These are phyloP conservation scores for Didymellaceae sp. DNA, from an alignment of 2,329 filamentous ascomycete species.

Conservation along the genomic window DNA sequence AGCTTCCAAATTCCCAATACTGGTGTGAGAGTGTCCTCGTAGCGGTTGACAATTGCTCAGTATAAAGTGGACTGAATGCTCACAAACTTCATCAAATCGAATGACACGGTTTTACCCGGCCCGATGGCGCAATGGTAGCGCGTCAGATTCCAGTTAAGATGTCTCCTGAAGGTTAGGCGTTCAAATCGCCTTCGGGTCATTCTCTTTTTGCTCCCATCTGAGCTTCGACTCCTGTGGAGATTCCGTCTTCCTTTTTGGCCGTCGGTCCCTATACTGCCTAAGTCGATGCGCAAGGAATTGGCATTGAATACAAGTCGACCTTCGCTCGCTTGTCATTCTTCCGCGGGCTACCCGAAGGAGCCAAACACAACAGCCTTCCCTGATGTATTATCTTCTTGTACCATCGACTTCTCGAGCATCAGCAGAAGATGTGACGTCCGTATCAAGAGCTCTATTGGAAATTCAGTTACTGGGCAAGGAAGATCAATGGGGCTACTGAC, in stretches of 20 bases:
- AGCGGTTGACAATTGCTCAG: rapidly evolving
- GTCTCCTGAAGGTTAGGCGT: slow-evolving; percentile 38
- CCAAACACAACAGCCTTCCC: slow-evolving; percentile 73
- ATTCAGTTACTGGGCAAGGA: not conserved
- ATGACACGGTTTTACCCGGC: slow-evolving; percentile 24
- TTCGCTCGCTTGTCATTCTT: slow-evolving; percentile 10
- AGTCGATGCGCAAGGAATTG: too few species aligned
- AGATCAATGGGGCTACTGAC: slow-evolving; percentile 53
- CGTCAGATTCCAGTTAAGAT: slow-evolving; percentile 40
- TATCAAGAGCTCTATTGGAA: slow-evolving; percentile 36
- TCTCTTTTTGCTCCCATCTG: slow-evolving; percentile 15
- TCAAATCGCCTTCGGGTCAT: slow-evolving; percentile 38
- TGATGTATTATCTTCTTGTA: slow-evolving; percentile 64
- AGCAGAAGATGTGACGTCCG: slow-evolving; percentile 41
- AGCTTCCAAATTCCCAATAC: not conserved
- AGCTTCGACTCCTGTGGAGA: not conserved
- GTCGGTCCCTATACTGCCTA: too few species aligned
- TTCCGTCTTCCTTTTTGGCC: slow-evolving; percentile 13
- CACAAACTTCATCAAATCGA: slow-evolving; percentile 18
- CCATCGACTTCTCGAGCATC: slow-evolving; percentile 68
- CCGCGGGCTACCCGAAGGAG: slow-evolving; percentile 46
- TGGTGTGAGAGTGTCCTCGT: not conserved
- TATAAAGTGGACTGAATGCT: not conserved
- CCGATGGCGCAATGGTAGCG: slow-evolving; percentile 40
- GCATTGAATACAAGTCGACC: too few species aligned